These are phyloP conservation scores for Ustilago loliicola DNA, from an alignment of 1,284 basidiomycete genomes.

Conservation along the genomic window DNA sequence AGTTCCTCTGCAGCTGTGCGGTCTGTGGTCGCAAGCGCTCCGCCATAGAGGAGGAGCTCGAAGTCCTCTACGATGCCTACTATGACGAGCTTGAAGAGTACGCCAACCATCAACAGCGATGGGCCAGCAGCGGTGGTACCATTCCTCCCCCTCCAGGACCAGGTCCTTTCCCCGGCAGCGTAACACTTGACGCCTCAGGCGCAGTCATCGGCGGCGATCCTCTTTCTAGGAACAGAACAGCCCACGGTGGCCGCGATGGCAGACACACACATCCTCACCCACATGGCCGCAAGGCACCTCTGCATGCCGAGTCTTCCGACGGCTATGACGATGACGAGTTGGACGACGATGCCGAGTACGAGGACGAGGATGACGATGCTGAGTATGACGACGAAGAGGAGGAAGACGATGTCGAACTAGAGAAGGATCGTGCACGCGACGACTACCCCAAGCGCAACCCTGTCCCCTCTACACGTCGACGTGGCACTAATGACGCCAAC, in stretches of 20 bases:
- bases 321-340: conserved; percentile 63
- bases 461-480: conserved; percentile 33
- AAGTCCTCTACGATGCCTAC: conserved; percentile 99
- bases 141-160: conserved; percentile 92
- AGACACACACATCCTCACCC: conserved; percentile 54
- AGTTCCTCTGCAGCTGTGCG: conserved; percentile 92
- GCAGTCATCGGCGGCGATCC: conserved; percentile 81
- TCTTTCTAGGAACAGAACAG: conserved; percentile 63
- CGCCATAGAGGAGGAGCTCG: conserved; percentile 98
- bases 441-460: conserved; percentile 53
- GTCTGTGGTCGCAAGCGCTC: conserved; percentile 96
- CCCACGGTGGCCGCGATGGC: conserved; percentile 28
- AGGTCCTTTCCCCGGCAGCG: conserved; percentile 96
- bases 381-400: conserved; percentile 68
- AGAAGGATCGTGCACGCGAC: conserved; percentile 67
- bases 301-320: conserved; percentile 53
- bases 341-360: conserved; percentile 73
- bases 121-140: conserved; percentile 85
- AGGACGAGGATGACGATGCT: conserved; percentile 73
- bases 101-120: conserved; percentile 95
- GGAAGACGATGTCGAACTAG: conserved; percentile 61
- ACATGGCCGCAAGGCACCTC: conserved; percentile 39
- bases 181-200: conserved; percentile 88
- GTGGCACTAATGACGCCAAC: conserved; percentile 68
- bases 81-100: conserved; percentile 99